Evolutionary conservation across 306 rosid genomes (phyloP), one percentile per base, ranked within the genome.

Genomic region (Delonix regia): DNA sequence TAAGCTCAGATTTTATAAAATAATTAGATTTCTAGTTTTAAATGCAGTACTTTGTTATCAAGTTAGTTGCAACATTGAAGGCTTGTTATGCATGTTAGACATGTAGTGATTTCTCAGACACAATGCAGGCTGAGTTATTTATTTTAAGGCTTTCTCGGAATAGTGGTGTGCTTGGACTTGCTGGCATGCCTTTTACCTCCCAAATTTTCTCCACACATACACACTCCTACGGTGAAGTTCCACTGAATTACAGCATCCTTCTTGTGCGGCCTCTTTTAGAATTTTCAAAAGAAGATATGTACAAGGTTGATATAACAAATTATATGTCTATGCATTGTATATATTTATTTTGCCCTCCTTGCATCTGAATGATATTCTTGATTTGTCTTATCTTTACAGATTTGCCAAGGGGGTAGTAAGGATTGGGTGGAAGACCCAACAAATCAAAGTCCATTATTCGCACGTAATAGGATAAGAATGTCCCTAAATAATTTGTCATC

Each of bases 381-480:
- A 48, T 71, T 47, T 14, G 70, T 73, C 7, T 72, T 77, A 49
- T 69, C 51, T 74, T 72, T 65, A 78, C 72, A 95, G 99, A 91
- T 95, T 81, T 95, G 98, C 76, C 86, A 72, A 81, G 91, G 85
- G 48, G 87, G 77, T 74, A 51, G 80, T 57, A 86, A 82, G 84
- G 94, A 88, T 65, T 95, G 94, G 96, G 96, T 95, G 75, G 98
- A 95, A 87, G 99, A 95, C 83, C 98, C 98, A 60, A 89, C 98
- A 24, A 95, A 95, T 81, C 90, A 81, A 78, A 93, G 90, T 78
- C 77, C 73, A 62, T 62, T 88, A 81, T 95, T 85, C 85, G 85
- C 94, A 49, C 96, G 98, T 39, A 93, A 95, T 83, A 93, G 99
- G 82, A 95, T 93, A 71, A 85, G 94, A 13, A 82, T 84, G 88